phyloP scores from a whole-genome alignment of 768 basidiomycete species.

The Floccularia luteovirens region DNA sequence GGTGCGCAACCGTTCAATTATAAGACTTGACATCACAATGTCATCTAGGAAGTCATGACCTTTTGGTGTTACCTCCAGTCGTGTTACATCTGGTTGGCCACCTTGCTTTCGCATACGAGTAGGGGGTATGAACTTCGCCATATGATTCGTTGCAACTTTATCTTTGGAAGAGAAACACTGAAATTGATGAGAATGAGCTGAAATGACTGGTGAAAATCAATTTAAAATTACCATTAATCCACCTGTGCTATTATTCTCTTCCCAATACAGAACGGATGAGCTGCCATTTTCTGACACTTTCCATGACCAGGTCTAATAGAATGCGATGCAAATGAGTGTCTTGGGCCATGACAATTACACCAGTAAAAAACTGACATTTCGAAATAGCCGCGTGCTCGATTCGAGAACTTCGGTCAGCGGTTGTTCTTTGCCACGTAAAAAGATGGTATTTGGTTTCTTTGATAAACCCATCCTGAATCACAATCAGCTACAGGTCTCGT shows the following conservation, averaged over 20 bases:
- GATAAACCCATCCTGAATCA: slow-evolving; percentile 21
- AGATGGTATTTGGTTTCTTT: slow-evolving; percentile 23
- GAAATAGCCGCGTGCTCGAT: slow-evolving; percentile 23
- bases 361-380: slow-evolving; percentile 12
- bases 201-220: slow-evolving; percentile 1
- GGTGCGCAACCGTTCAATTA: slow-evolving; percentile 32
- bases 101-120: slow-evolving; percentile 24
- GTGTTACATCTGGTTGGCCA: slow-evolving; percentile 21
- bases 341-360: slow-evolving; percentile 6
- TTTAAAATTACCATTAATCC: slow-evolving; percentile 17
- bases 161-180: slow-evolving; percentile 35
- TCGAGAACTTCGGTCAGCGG: slow-evolving; percentile 26
- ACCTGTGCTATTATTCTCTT: slow-evolving; percentile 22
- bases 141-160: slow-evolving; percentile 18
- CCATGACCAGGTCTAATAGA: slow-evolving; percentile 26
- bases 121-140: slow-evolving; percentile 32
- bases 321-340: too few species aligned
- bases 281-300: slow-evolving; percentile 19
- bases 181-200: neutral
- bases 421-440: slow-evolving; percentile 27
- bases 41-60: slow-evolving; percentile 35
- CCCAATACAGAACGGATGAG: slow-evolving; percentile 21
- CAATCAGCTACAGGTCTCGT: neutral
- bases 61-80: slow-evolving; percentile 28
- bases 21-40: slow-evolving; percentile 30